Percentiles rank a stretch among this genome's conserved stretches.
phyloP scores from a whole-genome alignment of 148 eudicot genomes.

The Rhododendron ovatum region DNA sequence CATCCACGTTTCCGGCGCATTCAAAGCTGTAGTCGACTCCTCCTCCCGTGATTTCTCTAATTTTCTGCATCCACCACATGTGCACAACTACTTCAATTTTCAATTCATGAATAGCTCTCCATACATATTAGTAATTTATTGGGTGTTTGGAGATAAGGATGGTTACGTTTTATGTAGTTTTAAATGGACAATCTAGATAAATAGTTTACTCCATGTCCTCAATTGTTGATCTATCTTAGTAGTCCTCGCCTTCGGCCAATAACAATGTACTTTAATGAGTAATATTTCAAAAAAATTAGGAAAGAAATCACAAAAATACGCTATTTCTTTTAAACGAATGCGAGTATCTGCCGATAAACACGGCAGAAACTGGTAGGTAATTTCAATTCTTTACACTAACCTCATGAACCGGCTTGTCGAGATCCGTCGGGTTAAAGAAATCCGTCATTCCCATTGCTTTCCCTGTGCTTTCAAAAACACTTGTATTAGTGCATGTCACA shows the following conservation, averaged over 20 bases:
- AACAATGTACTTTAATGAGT: too few species aligned
- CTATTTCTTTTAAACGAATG: too few species aligned
- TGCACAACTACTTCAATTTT: not conserved
- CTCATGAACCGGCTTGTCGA: constrained; percentile 39
- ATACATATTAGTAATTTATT: not conserved
- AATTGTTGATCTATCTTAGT: too few species aligned
- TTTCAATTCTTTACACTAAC: constrained; percentile 12
- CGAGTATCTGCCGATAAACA: not conserved
- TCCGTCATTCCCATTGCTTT: constrained; percentile 45
- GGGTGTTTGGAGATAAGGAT: too few species aligned
- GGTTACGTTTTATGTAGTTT: too few species aligned
- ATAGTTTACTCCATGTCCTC: too few species aligned
- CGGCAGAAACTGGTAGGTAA: too few species aligned
- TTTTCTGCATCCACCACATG: constrained; percentile 32
- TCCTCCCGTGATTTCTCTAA: constrained; percentile 38
- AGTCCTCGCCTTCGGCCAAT: too few species aligned
- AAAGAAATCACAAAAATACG: too few species aligned
- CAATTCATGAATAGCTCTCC: not conserved
- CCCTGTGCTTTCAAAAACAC: constrained; percentile 6
- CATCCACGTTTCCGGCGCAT: constrained; percentile 47
- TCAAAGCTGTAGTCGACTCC: constrained; percentile 56
- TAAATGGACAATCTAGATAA: not conserved
- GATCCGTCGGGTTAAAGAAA: constrained; percentile 37
- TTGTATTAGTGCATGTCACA: not conserved
- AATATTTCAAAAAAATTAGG: too few species aligned